These are phyloP conservation scores for Aspergillus kassunensis DNA, from an alignment of 495 filamentous ascomycete species.

Conservation along the genomic window DNA sequence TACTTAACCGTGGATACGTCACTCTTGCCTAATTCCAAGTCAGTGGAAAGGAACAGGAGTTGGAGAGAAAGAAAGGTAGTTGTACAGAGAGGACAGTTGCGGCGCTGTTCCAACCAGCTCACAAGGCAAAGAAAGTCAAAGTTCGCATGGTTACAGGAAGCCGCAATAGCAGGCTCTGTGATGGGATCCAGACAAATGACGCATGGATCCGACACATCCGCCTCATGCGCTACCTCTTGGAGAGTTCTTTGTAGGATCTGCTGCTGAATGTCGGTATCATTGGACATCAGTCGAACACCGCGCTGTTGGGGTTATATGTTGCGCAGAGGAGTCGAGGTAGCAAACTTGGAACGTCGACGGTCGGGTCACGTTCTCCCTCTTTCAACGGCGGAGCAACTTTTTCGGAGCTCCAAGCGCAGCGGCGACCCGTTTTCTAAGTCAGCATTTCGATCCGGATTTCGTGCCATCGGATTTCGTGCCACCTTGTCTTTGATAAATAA, in stretches of 20 bases:
- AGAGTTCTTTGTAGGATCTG: conserved; percentile 44
- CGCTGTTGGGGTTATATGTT: neutral
- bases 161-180: conserved; percentile 63
- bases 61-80: neutral
- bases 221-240: conserved; percentile 37
- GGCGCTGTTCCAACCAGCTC: conserved; percentile 73
- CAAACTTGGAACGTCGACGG: too few relatives aligned
- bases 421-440: too few relatives aligned
- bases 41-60: neutral
- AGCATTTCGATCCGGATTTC: too few relatives aligned
- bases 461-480: too few relatives aligned
- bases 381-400: conserved; percentile 4
- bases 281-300: conserved; percentile 26
- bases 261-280: conserved; percentile 40
- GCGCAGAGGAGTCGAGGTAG: too few relatives aligned
- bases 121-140: conserved; percentile 84
- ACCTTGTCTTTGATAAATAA: too few relatives aligned
- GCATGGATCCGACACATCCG: conserved; percentile 35
- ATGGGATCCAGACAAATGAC: conserved; percentile 70
- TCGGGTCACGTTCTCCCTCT: conserved; percentile 18
- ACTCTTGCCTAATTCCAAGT: conserved; percentile 50
- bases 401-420: conserved; percentile 2
- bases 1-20: conserved; percentile 66
- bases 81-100: conserved; percentile 72
- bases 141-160: conserved; percentile 72